A percentile compares a stretch with the other conserved stretches of the same genome.
Evolutionary conservation across 1,284 basidiomycete species (phyloP).

Genomic region (Nidula niveotomentosa): DNA sequence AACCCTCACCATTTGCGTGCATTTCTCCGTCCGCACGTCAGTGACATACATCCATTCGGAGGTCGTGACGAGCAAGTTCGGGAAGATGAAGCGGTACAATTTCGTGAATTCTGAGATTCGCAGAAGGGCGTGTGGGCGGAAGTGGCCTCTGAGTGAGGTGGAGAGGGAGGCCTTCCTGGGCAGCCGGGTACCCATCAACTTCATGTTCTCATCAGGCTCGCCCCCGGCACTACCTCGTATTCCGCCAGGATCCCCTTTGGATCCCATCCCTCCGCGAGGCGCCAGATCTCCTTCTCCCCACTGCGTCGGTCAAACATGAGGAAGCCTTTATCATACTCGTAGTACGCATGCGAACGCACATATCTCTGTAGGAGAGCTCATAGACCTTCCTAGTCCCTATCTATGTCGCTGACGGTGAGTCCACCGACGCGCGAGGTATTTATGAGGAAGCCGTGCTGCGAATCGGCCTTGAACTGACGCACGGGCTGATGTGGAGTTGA

Average conservation of each 20-base stretch:
- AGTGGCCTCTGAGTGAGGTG: conserved; percentile 16
- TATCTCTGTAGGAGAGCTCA: conserved; percentile 48
- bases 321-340: conserved; percentile 71
- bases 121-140: conserved; percentile 56
- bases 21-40: conserved; percentile 50
- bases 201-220: too few species aligned
- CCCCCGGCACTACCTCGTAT: neutral
- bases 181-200: too few species aligned
- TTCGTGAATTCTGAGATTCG: conserved; percentile 40
- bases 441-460: conserved; percentile 54
- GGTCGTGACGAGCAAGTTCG: conserved; percentile 52
- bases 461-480: conserved; percentile 76
- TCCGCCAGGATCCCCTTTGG: neutral
- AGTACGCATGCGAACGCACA: conserved; percentile 60
- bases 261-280: conserved; percentile 20
- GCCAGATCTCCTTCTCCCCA: conserved; percentile 69
- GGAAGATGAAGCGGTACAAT: conserved; percentile 70
- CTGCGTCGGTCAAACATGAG: conserved; percentile 64
- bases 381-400: conserved; percentile 53
- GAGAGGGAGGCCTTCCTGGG: too few species aligned
- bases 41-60: conserved; percentile 50
- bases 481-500: conserved; percentile 31
- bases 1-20: conserved; percentile 45
- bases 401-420: conserved; percentile 52
- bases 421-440: conserved; percentile 55